phyloP scores from a whole-genome alignment of 495 filamentous ascomycete species.

The Clohesyomyces aquaticus region DNA sequence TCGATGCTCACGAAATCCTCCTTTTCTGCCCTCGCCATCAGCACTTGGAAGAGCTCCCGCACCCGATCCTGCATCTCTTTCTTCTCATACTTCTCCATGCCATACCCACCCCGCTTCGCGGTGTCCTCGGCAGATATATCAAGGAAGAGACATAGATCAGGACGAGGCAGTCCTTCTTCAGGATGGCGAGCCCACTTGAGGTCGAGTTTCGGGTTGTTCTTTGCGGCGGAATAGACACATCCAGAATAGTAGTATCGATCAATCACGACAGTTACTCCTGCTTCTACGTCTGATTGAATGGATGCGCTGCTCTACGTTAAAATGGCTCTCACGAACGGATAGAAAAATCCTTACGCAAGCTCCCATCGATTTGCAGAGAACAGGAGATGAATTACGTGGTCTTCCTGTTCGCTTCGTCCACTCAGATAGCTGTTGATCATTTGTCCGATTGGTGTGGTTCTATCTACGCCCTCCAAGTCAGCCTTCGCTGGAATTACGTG shows the following conservation, averaged over 20 bases:
- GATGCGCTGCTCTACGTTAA: constrained; percentile 49
- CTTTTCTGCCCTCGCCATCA: constrained; percentile 40
- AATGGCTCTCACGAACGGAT: background rate
- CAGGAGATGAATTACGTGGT: constrained; percentile 91
- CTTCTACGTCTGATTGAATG: constrained; percentile 63
- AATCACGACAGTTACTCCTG: constrained; percentile 75
- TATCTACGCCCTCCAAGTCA: constrained; percentile 57
- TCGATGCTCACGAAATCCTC: constrained; percentile 52
- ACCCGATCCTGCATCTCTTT: constrained; percentile 81
- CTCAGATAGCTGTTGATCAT: constrained; percentile 89
- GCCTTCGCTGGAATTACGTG: background rate
- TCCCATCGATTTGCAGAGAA: constrained; percentile 99
- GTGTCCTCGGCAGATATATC: constrained; percentile 75
- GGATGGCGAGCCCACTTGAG: constrained; percentile 79
- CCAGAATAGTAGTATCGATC: constrained; percentile 96
- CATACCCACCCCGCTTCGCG: constrained; percentile 77
- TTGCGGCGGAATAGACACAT: constrained; percentile 93
- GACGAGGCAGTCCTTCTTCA: constrained; percentile 83
- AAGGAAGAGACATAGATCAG: constrained; percentile 86
- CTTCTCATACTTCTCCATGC: constrained; percentile 86
- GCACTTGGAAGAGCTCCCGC: constrained; percentile 64
- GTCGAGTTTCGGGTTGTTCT: constrained; percentile 68
- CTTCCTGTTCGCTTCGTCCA: constrained; percentile 73
- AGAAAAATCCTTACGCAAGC: constrained; percentile 55
- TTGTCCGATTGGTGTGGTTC: constrained; percentile 84